phyloP scores from a whole-genome alignment of 2,329 filamentous ascomycete species.

The Amauroascus niger region DNA sequence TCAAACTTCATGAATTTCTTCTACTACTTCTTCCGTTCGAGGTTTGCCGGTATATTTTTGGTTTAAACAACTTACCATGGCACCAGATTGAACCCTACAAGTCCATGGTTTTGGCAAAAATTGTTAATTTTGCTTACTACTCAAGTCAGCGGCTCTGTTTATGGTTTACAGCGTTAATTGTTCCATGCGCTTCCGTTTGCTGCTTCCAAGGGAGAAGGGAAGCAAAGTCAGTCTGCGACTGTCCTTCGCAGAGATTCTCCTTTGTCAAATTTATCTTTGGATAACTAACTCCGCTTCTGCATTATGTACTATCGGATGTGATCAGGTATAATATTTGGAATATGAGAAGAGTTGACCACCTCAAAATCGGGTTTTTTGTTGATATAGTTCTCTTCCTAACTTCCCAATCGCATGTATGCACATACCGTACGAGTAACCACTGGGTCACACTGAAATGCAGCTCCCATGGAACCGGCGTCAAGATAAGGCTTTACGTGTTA shows the following conservation, averaged over 20 bases:
- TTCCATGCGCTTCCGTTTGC: neutral
- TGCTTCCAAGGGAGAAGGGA: constrained; percentile 16
- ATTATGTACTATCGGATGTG: constrained; percentile 22
- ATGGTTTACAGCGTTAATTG: constrained; percentile 6
- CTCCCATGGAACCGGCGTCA: neutral
- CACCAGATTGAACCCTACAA: constrained; percentile 14
- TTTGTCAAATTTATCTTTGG: constrained; percentile 19
- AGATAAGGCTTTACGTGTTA: too few relatives aligned
- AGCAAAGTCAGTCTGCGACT: constrained; percentile 24
- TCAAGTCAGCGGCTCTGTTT: constrained; percentile 1
- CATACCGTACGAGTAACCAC: too few relatives aligned
- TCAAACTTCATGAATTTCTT: constrained; percentile 3
- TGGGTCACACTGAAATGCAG: neutral
- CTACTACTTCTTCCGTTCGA: constrained; percentile 23
- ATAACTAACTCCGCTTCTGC: constrained; percentile 19
- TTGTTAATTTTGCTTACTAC: neutral
- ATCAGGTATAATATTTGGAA: constrained; percentile 29
- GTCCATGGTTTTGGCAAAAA: constrained; percentile 4
- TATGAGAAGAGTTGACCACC: constrained; percentile 40
- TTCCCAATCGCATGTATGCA: too few relatives aligned
- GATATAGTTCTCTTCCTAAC: neutral
- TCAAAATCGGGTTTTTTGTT: constrained; percentile 22
- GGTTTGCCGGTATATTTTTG: constrained; percentile 39
- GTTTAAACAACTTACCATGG: constrained; percentile 24
- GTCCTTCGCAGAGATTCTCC: constrained; percentile 24